Base-by-base conservation (phyloP, 192 early-diverging fungal genomes). In the Backusella tarrabulga region DNA sequence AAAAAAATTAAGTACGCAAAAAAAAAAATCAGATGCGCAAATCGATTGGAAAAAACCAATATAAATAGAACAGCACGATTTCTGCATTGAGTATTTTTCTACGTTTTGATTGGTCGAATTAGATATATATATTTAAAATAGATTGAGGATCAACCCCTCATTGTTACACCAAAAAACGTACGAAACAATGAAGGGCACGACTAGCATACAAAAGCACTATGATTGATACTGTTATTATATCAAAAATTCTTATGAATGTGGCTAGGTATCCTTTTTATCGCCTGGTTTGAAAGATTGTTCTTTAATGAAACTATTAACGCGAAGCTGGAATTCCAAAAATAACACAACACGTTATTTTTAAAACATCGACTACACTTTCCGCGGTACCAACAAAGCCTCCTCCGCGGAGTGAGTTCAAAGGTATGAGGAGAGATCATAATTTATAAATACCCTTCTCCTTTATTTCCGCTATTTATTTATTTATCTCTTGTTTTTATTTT, bases 281-380 rank as follows among this genome's bases (percentile, higher is more conserved):
- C 6, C 15, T n/a, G 19, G 4, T 19, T n/a, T 15, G 21, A 50
- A n/a, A 50, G 19, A n/a, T n/a, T 15, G 4, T 44, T 44, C 42
- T 50, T 50, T 50, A 50, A 19, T 19, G 19, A 50, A 19, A 19
- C 6, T 21, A 50, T 50, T 12, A 63, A 26, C 12, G 23, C 2
- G 8, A 63, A 14, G 4, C 23, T 23, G 29, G 56, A 23, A 63
- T 63, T 63, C 56, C 56, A 63, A 63, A 63, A 63, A 63, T 63
- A 63, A 63, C 56, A 26, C 56, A 63, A 12, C 56, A 63, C 56
- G 56, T 63, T 63, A 63, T 63, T 63, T 63, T 63, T 63, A 63
- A 63, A 63, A 63, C 56, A 4, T 63, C 56, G 56, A 63, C 12
- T 63, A n/a, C 9, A 63, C 56, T 11, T 63, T 63, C 56, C 56